Percentiles rank a stretch among this genome's conserved stretches.
These are phyloP conservation scores for Fusarium poae DNA, from an alignment of 2,329 filamentous ascomycete species.

Conservation along the genomic window DNA sequence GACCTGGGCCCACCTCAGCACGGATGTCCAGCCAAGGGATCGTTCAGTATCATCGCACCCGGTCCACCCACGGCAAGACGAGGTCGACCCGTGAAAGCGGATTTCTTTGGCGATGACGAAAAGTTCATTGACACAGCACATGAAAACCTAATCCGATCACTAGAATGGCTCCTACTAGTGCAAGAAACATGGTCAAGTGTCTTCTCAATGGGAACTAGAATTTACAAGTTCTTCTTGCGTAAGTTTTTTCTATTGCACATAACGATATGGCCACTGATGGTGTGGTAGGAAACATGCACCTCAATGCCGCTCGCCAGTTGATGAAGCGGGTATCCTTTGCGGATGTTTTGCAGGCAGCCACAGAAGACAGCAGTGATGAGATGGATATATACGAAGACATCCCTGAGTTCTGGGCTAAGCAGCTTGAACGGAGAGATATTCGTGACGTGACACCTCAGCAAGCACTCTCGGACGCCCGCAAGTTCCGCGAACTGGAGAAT, in stretches of 20 bases:
- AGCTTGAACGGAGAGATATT: conserved; percentile 55
- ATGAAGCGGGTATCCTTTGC: conserved; percentile 65
- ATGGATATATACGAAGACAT: conserved; percentile 56
- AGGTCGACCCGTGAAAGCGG: conserved; percentile 74
- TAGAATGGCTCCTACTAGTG: conserved; percentile 87
- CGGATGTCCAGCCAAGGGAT: conserved; percentile 57
- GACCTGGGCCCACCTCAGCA: conserved; percentile 56
- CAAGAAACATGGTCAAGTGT: conserved; percentile 79
- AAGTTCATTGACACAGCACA: conserved; percentile 71
- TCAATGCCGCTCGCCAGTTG: conserved; percentile 68
- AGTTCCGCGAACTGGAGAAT: conserved; percentile 76
- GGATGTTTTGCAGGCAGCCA: conserved; percentile 61
- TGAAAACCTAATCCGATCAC: conserved; percentile 77
- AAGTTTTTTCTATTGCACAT: conserved; percentile 58
- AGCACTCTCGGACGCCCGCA: conserved; percentile 68
- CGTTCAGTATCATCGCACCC: conserved; percentile 66
- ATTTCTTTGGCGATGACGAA: conserved; percentile 76
- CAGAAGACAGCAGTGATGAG: conserved; percentile 55
- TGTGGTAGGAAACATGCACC: conserved; percentile 60
- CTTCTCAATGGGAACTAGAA: conserved; percentile 74
- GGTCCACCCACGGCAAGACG: conserved; percentile 52
- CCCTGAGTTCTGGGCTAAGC: conserved; percentile 56
- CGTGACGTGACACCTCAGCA: conserved; percentile 56
- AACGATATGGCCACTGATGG: conserved; percentile 20
- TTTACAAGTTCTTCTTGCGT: conserved; percentile 90